Conservation (phyloP, 352 stramenopile genomes). For the Elongisporangium prolatum region DNA sequence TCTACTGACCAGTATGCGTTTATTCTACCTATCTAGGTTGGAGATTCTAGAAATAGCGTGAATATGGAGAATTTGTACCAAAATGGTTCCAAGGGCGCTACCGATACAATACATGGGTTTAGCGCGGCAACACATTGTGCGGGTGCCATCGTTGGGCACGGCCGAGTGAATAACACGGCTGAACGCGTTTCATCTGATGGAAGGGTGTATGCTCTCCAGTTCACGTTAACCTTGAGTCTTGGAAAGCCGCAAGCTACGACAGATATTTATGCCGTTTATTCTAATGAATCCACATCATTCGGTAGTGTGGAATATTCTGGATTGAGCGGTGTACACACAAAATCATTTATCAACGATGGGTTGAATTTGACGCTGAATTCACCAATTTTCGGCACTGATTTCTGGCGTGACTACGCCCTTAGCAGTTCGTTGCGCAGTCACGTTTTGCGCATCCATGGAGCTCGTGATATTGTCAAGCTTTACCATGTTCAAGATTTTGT, state of each 20-base stretch:
- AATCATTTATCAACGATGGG: background rate
- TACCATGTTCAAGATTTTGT: constrained; percentile 15
- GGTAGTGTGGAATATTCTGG: background rate
- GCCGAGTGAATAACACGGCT: background rate
- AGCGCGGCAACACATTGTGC: background rate
- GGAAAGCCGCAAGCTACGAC: background rate
- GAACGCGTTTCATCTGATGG: background rate
- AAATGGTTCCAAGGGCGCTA: background rate
- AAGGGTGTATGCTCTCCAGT: background rate
- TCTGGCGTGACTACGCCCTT: background rate
- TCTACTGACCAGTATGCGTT: background rate
- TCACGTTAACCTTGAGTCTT: background rate
- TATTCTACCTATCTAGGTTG: background rate
- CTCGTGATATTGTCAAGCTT: constrained; percentile 6
- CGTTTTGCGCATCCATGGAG: constrained; percentile 8
- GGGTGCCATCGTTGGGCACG: background rate
- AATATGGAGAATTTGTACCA: background rate
- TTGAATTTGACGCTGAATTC: background rate
- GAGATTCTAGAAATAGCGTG: background rate
- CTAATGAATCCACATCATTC: background rate
- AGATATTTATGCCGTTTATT: background rate
- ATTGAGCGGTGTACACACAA: background rate
- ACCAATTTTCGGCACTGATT: background rate
- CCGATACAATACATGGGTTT: background rate
- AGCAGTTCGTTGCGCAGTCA: too few species aligned